phyloP scores from a whole-genome alignment of 164 flowering plant species.

The Buxus sempervirens region DNA sequence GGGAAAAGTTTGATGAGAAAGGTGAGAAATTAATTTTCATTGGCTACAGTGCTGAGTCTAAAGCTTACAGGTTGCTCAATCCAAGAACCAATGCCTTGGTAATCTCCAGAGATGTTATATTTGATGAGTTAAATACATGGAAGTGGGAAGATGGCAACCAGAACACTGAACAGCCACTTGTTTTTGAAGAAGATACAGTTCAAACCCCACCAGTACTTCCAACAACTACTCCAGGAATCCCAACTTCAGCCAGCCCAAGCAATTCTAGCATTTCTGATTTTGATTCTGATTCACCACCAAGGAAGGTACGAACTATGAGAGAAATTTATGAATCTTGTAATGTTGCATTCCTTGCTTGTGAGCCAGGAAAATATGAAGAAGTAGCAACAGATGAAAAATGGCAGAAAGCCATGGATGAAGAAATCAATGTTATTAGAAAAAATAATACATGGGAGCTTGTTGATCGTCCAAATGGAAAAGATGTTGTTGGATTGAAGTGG shows the following conservation, averaged over 20 bases:
- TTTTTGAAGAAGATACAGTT: neutral
- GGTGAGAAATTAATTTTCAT: slow-evolving; percentile 6
- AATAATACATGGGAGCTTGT: neutral
- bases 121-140: slow-evolving; percentile 3
- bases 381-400: neutral
- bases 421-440: neutral
- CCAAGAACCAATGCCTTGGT: slow-evolving; percentile 3
- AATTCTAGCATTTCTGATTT: neutral
- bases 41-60: slow-evolving; percentile 8
- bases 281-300: neutral
- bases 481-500: slow-evolving; percentile 5
- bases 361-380: neutral
- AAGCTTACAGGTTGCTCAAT: neutral
- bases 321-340: neutral
- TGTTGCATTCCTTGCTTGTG: neutral
- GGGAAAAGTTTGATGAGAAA: slow-evolving; percentile 10
- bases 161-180: neutral
- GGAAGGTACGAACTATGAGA: neutral
- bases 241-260: neutral
- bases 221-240: too few species aligned
- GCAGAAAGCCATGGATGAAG: slow-evolving; percentile 1
- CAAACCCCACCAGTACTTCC: neutral
- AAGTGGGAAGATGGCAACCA: neutral
- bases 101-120: slow-evolving; percentile 7
- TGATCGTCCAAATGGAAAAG: neutral